A percentile compares a stretch with the other conserved stretches of the same genome.
phyloP scores from a whole-genome alignment of 2,329 filamentous ascomycete genomes.

The Aureobasidium mangrovei region DNA sequence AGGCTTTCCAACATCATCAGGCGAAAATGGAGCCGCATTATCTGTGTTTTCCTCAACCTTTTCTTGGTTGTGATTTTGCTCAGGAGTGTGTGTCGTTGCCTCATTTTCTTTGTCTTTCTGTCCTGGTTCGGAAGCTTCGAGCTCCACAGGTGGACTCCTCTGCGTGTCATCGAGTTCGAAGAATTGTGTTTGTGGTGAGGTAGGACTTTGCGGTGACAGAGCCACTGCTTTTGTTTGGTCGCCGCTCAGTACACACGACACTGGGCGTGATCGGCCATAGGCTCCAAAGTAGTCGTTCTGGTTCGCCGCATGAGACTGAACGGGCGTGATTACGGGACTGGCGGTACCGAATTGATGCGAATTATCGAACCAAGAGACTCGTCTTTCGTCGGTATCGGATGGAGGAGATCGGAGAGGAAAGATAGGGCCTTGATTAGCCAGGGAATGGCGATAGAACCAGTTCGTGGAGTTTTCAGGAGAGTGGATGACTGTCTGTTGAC shows the following conservation, averaged over 20 bases:
- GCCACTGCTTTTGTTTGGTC: no score
- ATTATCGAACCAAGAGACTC: constrained; percentile 1
- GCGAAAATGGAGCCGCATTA: background rate
- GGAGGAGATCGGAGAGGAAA: background rate
- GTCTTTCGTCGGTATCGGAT: background rate
- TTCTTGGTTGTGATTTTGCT: background rate
- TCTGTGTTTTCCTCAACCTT: background rate
- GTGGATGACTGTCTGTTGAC: background rate
- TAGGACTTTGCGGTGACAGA: background rate
- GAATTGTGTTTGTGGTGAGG: background rate
- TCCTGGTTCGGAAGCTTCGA: background rate
- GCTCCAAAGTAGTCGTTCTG: constrained; percentile 4
- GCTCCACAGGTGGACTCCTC: constrained; percentile 6
- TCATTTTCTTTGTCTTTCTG: background rate
- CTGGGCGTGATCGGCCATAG: background rate
- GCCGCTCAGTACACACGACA: background rate
- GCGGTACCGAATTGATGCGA: background rate
- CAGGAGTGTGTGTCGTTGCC: background rate
- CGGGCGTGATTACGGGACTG: background rate
- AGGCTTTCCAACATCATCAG: constrained; percentile 2
- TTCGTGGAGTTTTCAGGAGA: no score
- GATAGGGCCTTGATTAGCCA: background rate
- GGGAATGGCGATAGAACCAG: background rate
- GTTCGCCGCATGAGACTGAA: background rate
- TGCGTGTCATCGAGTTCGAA: constrained; percentile 6